Percentiles rank a stretch among this genome's conserved stretches.
phyloP scores from a whole-genome alignment of 352 stramenopile genomes.

The Lagenidium sp. region DNA sequence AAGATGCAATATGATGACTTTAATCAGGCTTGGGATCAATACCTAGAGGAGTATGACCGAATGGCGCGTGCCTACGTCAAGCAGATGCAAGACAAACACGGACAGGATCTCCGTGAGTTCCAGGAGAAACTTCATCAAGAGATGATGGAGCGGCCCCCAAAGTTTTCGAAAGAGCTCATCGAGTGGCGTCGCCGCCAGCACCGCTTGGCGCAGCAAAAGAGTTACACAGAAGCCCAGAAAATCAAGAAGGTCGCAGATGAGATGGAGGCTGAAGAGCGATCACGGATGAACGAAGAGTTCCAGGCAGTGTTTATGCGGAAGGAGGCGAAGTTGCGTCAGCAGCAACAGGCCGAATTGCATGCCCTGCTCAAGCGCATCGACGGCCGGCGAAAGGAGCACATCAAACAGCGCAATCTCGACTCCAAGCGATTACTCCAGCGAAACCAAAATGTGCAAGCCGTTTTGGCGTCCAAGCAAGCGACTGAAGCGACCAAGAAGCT shows the following conservation, averaged over 20 bases:
- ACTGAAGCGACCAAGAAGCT: conserved; percentile 64
- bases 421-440: conserved; percentile 91
- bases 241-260: conserved; percentile 93
- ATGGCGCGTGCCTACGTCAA: conserved; percentile 93
- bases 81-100: conserved; percentile 92
- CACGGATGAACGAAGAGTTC: conserved; percentile 83
- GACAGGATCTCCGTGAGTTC: conserved; percentile 73
- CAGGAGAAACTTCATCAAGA: conserved; percentile 86
- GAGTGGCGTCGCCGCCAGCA: conserved; percentile 92
- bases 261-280: conserved; percentile 88
- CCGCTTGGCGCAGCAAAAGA: conserved; percentile 90
- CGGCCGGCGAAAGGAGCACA: conserved; percentile 88
- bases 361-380: conserved; percentile 93
- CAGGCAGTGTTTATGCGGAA: conserved; percentile 75
- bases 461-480: conserved; percentile 91
- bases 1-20: conserved; percentile 95
- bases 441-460: conserved; percentile 92
- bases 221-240: conserved; percentile 91
- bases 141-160: conserved; percentile 79
- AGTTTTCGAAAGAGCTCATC: conserved; percentile 93
- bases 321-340: conserved; percentile 85
- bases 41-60: conserved; percentile 92
- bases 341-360: conserved; percentile 90
- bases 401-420: conserved; percentile 91
- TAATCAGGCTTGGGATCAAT: conserved; percentile 92